phyloP scores from a whole-genome alignment of 2,329 filamentous ascomycete genomes.

The Alternaria rosae region DNA sequence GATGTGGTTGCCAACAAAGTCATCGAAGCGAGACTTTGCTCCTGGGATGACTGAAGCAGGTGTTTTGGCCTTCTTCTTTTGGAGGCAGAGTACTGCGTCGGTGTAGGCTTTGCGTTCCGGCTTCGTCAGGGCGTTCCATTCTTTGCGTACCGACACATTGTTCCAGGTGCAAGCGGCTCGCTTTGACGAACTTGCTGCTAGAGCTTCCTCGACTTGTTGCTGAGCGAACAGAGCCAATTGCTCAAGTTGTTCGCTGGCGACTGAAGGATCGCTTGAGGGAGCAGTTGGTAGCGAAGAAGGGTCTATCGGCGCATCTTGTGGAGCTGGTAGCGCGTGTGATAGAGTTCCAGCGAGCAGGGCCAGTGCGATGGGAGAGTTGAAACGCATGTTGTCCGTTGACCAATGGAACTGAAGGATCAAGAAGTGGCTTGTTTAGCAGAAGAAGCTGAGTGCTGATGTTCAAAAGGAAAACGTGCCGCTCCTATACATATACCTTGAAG shows the following conservation, averaged over 20 bases:
- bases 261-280: constrained; percentile 29
- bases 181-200: constrained; percentile 27
- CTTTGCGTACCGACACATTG: constrained; percentile 37
- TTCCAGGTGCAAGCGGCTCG: constrained; percentile 32
- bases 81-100: constrained; percentile 47
- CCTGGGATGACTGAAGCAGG: constrained; percentile 37
- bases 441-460: not conserved
- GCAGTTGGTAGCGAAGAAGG: constrained; percentile 25
- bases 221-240: constrained; percentile 32
- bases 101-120: constrained; percentile 46
- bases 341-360: constrained; percentile 34
- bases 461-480: not conserved
- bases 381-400: constrained; percentile 30
- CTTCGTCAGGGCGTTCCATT: constrained; percentile 36
- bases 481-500: not conserved
- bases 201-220: constrained; percentile 22
- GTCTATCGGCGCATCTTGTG: constrained; percentile 22
- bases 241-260: constrained; percentile 34
- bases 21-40: constrained; percentile 46
- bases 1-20: constrained; percentile 50
- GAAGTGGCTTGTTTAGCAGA: not conserved
- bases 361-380: constrained; percentile 32
- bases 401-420: not conserved
- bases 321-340: constrained; percentile 33
- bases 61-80: constrained; percentile 38